Evolutionary conservation across 2,329 filamentous ascomycete genomes (phyloP), one percentile per base, ranked within the genome.

Genomic region (Fusarium succisae): DNA sequence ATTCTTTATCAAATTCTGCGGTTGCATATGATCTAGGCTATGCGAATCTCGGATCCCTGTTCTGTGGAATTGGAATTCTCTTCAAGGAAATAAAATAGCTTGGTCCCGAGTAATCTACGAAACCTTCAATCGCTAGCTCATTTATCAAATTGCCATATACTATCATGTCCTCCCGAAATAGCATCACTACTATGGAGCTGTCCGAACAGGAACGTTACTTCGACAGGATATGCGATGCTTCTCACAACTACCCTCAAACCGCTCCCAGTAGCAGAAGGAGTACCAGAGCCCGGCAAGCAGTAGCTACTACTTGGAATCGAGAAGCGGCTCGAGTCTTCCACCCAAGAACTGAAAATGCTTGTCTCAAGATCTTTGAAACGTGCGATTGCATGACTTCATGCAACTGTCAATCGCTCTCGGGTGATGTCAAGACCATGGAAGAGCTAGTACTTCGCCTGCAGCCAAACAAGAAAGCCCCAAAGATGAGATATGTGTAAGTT

Each of bases 401-500:
- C 15, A 54, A 55, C 22, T 64, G 68, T 8, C 50, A 44, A n/a
- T 44, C 43, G 4, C 37, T 62, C 14, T 14, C 44, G 17, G 43
- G 30, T 20, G 43, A 68, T 15, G 41, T 69, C 17, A 61, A 44
- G 8, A 61, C 45, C 10, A 41, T 44, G 28, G 32, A 51, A 0
- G 51, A 59, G 7, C 48, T 72, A 14, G 15, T n/a, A 3, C 10
- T 57, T 14, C 64, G 62, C 14, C 15, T 73, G 2, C 41, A n/a
- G 5, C 26, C 18, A 8, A 35, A 11, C 0, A 8, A 10, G 11
- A 30, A 17, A n/a, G 26, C 30, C 6, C 57, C 72, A 3, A 71
- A 18, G 20, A 43, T 66, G 43, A 58, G 47, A 72, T 74, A 74
- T 8, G 20, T 74, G 68, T 74, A 22, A 45, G 70, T 51, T 1